A percentile compares a stretch with the other conserved stretches of the same genome.
Evolutionary conservation across 345 rosid genomes (phyloP).

Genomic region (Lagerstroemia speciosa): DNA sequence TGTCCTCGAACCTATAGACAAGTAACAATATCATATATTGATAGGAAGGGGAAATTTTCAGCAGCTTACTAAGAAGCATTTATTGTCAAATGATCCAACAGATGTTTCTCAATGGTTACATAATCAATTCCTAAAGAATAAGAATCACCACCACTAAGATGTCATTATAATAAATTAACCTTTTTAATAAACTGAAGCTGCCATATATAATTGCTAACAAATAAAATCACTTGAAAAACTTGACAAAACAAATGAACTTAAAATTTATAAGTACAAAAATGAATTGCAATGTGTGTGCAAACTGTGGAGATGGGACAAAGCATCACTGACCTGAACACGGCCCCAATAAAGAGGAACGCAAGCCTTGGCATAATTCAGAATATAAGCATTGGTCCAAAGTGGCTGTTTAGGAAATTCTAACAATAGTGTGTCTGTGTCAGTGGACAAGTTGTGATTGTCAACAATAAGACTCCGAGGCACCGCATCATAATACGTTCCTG

Average conservation of each 20-base stretch:
- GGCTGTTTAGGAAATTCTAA: slow-evolving; percentile 59
- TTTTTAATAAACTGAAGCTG: not conserved
- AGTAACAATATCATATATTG: not conserved
- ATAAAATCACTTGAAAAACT: not conserved
- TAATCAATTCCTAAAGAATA: not conserved
- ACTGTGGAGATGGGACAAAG: not conserved
- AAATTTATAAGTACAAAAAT: not conserved
- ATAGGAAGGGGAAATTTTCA: not conserved
- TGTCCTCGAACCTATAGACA: slow-evolving; percentile 52
- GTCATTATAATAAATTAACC: not conserved
- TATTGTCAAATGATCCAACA: not conserved
- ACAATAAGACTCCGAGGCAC: slow-evolving; percentile 59
- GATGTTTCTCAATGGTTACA: not conserved
- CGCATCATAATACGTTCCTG: slow-evolving; percentile 70
- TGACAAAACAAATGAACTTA: not conserved
- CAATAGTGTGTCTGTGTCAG: slow-evolving; percentile 58
- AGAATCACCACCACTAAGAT: not conserved
- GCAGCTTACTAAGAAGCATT: not conserved
- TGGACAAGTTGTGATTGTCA: slow-evolving; percentile 47
- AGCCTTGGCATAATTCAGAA: slow-evolving; percentile 51
- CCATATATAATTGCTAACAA: not conserved
- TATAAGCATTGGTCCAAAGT: slow-evolving; percentile 57
- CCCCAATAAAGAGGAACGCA: slow-evolving; percentile 67
- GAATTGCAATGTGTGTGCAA: not conserved
- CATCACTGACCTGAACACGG: slow-evolving; percentile 51